Evolutionary conservation across 2,329 filamentous ascomycete species (phyloP), one percentile per base, ranked within the genome.

Genomic region (Beauveria brongniartii): DNA sequence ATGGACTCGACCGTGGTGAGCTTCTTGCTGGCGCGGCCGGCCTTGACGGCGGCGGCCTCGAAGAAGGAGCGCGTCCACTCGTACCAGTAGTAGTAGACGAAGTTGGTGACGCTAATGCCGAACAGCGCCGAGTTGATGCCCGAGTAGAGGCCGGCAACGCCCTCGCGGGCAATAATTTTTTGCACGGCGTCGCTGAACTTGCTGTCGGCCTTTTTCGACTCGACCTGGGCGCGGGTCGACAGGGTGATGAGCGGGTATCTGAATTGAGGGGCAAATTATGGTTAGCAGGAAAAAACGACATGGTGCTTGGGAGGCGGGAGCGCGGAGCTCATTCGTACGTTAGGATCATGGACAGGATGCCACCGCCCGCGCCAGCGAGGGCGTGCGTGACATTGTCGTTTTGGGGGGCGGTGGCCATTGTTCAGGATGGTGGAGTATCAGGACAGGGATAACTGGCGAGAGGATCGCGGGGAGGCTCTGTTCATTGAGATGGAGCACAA

Each of bases 41-140:
- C 80, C 69, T 85, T 87, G 62, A 82, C 74, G 51, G 92, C 91
- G 10, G 91, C 90, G 65, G 82, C 81, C 73, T 91, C 91, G 78
- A 97, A 97, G 72, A 89, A 89, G 55, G 88, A 82, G 62, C 92
- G 87, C 64, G 92, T 94, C 90, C 91, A 99, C 79, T 99, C 94
- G 77, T 97, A 99, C 93, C 91, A 99, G 82, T 97, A 99, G 79
- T 99, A 99, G 82, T 99, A 99, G 53, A 99, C 93, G 73, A 99
- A 99, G 80, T 99, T 99, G 69, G 94, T 99, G 68, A 99, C 88
- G 75, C 90, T 94, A 79, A 99, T 97, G 73, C 94, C 94, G 75
- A 99, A 97, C 51, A 99, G 82, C 56, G 94, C 94, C 64, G 90
- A 95, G 74, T 96, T 91, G 63, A 99, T 85, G 47, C 94, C 94